Evolutionary conservation across 2,329 filamentous ascomycete genomes (phyloP).

Genomic region (Penicillium sp.): DNA sequence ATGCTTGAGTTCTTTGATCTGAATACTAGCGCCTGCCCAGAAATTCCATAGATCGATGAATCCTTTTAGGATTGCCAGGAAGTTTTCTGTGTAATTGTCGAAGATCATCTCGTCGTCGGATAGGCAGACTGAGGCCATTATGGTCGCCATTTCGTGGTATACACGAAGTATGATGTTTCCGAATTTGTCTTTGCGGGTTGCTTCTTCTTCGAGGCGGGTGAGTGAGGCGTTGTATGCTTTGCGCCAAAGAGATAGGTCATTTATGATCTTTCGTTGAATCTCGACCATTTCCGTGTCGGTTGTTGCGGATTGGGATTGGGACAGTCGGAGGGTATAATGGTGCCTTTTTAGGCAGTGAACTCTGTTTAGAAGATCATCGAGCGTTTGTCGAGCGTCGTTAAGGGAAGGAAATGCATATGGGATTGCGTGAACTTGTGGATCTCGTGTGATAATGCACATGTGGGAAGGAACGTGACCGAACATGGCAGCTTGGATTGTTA

Average conservation of each 20-base stretch:
- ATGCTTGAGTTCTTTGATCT: neutral
- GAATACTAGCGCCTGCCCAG: constrained; percentile 3
- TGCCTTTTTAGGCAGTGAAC: constrained; percentile 16
- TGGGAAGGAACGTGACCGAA: constrained; percentile 23
- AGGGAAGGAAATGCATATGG: constrained; percentile 14
- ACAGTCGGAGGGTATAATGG: neutral
- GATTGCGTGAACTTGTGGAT: constrained; percentile 8
- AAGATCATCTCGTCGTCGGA: constrained; percentile 19
- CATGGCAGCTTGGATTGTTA: constrained; percentile 30
- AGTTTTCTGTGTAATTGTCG: constrained; percentile 22
- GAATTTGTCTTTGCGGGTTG: constrained; percentile 8
- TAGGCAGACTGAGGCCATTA: constrained; percentile 38
- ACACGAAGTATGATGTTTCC: constrained; percentile 35
- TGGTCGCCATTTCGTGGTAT: constrained; percentile 46
- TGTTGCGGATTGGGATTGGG: neutral
- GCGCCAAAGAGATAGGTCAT: constrained; percentile 18
- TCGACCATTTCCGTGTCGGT: constrained; percentile 1
- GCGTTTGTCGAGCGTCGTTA: constrained; percentile 18
- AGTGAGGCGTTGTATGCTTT: constrained; percentile 23
- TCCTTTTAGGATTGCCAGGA: constrained; percentile 18
- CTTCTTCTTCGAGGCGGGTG: neutral
- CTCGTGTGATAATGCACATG: constrained; percentile 11
- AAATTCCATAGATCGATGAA: constrained; percentile 13
- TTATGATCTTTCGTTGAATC: constrained; percentile 6
- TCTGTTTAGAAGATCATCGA: constrained; percentile 23